Conservation (phyloP, 805 yeast species). For the Saccharomycopsis capsularis region DNA sequence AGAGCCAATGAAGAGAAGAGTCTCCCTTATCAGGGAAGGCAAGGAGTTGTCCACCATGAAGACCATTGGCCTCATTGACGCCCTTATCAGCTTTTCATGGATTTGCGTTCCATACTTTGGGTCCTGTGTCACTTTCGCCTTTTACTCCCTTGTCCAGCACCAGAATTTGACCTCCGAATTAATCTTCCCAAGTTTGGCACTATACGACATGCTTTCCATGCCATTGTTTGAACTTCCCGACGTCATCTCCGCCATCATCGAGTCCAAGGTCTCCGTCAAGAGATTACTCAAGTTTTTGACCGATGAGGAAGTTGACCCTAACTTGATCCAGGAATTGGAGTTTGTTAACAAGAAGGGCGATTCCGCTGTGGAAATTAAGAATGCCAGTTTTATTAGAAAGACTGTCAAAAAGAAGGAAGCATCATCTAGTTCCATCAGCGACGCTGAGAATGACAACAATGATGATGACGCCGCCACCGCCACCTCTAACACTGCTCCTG, state of each 20-base stretch:
- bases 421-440: not conserved
- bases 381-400: constrained; percentile 52
- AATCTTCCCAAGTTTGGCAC: constrained; percentile 60
- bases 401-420: constrained; percentile 18
- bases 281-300: constrained; percentile 46
- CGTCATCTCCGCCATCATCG: constrained; percentile 49
- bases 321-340: constrained; percentile 19
- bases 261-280: constrained; percentile 49
- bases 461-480: constrained; percentile 31
- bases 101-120: constrained; percentile 58
- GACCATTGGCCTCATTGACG: constrained; percentile 42
- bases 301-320: constrained; percentile 39
- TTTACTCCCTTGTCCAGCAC: constrained; percentile 40
- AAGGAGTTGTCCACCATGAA: constrained; percentile 47
- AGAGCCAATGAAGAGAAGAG: constrained; percentile 48
- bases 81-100: constrained; percentile 51
- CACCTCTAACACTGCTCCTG: no score
- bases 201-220: constrained; percentile 50
- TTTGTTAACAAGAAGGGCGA: constrained; percentile 6
- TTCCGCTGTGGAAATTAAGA: constrained; percentile 36
- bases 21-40: constrained; percentile 49
- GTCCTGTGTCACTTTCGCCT: constrained; percentile 52
- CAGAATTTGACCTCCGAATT: constrained; percentile 58
- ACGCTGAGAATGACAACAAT: constrained; percentile 29
- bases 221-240: constrained; percentile 57